These are phyloP conservation scores for Suillus fuscotomentosus DNA, from an alignment of 768 basidiomycete genomes.

Conservation along the genomic window DNA sequence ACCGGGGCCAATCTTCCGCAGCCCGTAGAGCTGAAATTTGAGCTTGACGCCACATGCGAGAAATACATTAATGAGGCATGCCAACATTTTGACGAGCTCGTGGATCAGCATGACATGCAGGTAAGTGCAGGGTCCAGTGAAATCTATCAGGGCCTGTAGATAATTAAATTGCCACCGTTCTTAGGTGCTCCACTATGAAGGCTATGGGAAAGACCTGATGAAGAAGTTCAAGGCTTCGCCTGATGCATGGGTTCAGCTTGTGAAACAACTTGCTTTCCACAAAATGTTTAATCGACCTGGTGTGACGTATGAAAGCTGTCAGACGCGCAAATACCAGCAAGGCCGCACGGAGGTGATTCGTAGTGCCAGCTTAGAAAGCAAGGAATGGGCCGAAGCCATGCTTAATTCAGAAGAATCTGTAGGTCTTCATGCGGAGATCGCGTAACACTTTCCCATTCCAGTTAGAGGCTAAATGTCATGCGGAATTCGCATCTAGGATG, in stretches of 20 bases:
- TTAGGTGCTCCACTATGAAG: slow-evolving; percentile 79
- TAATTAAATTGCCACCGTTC: neutral
- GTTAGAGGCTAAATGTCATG: slow-evolving; percentile 1
- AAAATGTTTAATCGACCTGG: slow-evolving; percentile 77
- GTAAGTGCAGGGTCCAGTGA: slow-evolving; percentile 35
- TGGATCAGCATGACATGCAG: slow-evolving; percentile 76
- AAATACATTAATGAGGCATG: slow-evolving; percentile 58
- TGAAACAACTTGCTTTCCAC: slow-evolving; percentile 94
- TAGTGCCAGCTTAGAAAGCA: slow-evolving; percentile 77
- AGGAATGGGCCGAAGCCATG: slow-evolving; percentile 91
- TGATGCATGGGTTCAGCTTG: slow-evolving; percentile 93
- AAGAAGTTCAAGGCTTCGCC: slow-evolving; percentile 84
- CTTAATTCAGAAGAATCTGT: slow-evolving; percentile 51
- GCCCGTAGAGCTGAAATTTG: slow-evolving; percentile 72
- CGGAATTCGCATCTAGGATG: slow-evolving; percentile 37
- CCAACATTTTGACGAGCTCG: slow-evolving; percentile 69
- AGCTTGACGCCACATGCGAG: slow-evolving; percentile 53
- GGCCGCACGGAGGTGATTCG: slow-evolving; percentile 97
- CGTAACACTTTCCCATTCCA: neutral
- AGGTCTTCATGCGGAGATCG: slow-evolving; percentile 20
- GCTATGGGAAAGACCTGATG: slow-evolving; percentile 85
- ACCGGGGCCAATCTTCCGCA: slow-evolving; percentile 42
- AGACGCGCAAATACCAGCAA: slow-evolving; percentile 87
- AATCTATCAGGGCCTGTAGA: neutral
- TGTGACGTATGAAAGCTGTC: slow-evolving; percentile 90